Percentiles rank a stretch among this genome's conserved stretches.
Conservation (phyloP, 2,329 filamentous ascomycete species). For the Scedosporium minutisporum region DNA sequence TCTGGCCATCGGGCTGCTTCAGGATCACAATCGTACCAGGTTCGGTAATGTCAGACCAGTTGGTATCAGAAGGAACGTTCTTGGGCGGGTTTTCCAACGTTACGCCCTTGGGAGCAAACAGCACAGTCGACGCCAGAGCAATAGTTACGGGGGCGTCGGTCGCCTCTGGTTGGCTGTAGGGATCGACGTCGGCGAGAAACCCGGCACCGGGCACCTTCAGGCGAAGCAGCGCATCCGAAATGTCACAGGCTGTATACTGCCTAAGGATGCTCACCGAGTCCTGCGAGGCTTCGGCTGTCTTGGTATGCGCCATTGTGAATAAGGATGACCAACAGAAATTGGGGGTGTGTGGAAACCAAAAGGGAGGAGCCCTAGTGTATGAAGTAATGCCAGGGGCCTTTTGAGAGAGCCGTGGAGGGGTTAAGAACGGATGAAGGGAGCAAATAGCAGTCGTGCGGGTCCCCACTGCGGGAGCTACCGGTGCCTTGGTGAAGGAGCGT, state of each 20-base stretch:
- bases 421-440: not conserved
- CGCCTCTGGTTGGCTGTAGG: constrained; percentile 19
- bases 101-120: constrained; percentile 52
- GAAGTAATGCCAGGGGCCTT: not conserved
- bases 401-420: not conserved
- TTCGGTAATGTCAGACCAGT: constrained; percentile 59
- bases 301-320: not conserved
- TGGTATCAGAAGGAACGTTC: constrained; percentile 49
- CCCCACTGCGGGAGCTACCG: not conserved
- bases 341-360: not conserved
- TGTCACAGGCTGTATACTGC: constrained; percentile 41
- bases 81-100: constrained; percentile 15
- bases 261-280: constrained; percentile 18
- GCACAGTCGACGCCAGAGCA: constrained; percentile 49
- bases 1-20: constrained; percentile 54
- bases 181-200: constrained; percentile 48
- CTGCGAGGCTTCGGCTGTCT: constrained; percentile 6
- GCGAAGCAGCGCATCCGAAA: constrained; percentile 65
- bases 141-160: constrained; percentile 23
- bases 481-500: not conserved
- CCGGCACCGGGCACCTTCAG: constrained; percentile 58
- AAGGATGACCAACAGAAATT: not conserved
- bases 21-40: constrained; percentile 55
- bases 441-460: not conserved
- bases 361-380: not conserved